Conservation (phyloP, 2,329 filamentous ascomycete species). For the Diplodia sapinea region DNA sequence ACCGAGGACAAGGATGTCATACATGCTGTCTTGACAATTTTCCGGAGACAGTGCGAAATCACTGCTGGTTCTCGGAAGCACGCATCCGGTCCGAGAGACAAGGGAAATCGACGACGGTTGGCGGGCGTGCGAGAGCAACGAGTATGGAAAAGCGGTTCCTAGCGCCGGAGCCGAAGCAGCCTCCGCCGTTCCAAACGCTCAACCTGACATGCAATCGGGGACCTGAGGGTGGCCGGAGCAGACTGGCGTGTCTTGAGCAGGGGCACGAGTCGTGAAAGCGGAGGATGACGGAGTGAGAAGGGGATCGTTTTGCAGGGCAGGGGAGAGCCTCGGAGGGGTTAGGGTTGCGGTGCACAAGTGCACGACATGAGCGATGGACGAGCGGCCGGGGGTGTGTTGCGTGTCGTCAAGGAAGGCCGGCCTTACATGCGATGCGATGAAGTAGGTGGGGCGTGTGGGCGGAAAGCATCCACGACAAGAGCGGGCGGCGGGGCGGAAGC, state of each 20-base stretch:
- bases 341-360: neutral
- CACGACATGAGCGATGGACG: too few species aligned
- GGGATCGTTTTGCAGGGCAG: too few species aligned
- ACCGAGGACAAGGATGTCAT: neutral
- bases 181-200: neutral
- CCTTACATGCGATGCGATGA: neutral
- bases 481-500: constrained; percentile 2
- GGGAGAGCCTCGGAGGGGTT: too few species aligned
- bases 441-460: constrained; percentile 11
- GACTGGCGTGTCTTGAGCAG: neutral
- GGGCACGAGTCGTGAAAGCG: neutral
- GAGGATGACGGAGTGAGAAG: neutral
- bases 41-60: neutral
- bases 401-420: neutral
- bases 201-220: neutral
- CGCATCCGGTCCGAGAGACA: neutral
- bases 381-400: neutral
- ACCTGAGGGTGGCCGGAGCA: neutral
- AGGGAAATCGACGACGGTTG: too few species aligned
- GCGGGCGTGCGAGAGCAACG: too few species aligned
- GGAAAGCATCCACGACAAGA: neutral
- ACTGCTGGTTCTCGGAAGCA: neutral
- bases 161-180: too few species aligned
- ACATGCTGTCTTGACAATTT: too few species aligned
- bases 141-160: too few species aligned